Conservation (phyloP, 495 filamentous ascomycete genomes). For the Tirmania nivea region DNA sequence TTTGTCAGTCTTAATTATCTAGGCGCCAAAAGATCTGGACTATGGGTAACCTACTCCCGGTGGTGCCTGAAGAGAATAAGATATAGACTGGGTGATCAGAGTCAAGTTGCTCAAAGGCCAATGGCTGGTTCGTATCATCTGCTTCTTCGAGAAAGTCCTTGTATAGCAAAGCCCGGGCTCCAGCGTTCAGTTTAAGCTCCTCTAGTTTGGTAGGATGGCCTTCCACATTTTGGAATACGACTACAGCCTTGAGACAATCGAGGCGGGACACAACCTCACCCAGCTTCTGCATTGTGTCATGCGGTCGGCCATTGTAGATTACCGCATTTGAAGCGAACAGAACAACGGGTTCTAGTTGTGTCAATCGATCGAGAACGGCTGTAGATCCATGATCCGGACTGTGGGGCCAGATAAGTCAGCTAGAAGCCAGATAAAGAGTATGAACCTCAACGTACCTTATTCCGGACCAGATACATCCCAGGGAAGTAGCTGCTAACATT, state of each 20-base stretch:
- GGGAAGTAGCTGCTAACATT: constrained; percentile 56
- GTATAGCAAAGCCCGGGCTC: constrained; percentile 29
- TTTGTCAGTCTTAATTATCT: neutral
- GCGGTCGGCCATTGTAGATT: constrained; percentile 70
- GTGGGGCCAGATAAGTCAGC: neutral
- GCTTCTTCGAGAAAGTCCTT: constrained; percentile 28
- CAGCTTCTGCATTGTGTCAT: constrained; percentile 49
- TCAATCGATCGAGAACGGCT: constrained; percentile 59
- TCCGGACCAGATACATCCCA: constrained; percentile 81
- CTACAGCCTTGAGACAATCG: constrained; percentile 32
- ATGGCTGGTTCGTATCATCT: constrained; percentile 24
- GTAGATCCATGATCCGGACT: constrained; percentile 26
- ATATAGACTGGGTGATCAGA: constrained; percentile 79
- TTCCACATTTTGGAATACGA: constrained; percentile 39
- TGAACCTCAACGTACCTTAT: constrained; percentile 31
- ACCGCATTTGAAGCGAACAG: constrained; percentile 74
- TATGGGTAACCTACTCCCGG: constrained; percentile 29
- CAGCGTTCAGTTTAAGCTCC: constrained; percentile 21
- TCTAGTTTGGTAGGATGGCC: neutral
- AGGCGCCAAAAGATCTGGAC: too few species aligned
- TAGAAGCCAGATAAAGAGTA: too few species aligned
- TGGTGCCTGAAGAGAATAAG: constrained; percentile 71
- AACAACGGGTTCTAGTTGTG: constrained; percentile 58
- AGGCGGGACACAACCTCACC: constrained; percentile 44
- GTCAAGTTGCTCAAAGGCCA: constrained; percentile 49